A percentile compares a stretch with the other conserved stretches of the same genome.
phyloP scores from a whole-genome alignment of 306 rosid genomes.

The Quercus cerris region DNA sequence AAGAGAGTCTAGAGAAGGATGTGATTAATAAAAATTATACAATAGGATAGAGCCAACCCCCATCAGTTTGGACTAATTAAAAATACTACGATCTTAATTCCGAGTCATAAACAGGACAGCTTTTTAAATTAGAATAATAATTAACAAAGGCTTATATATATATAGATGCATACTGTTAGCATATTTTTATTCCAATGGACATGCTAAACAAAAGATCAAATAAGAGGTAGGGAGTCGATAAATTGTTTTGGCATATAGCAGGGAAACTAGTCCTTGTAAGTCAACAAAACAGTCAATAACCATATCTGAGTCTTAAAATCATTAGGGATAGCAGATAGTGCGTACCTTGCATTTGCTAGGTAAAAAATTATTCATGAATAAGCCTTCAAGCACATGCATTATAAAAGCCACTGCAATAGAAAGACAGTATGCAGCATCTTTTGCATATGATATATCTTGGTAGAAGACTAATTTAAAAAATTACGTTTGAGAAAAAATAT shows the following conservation, averaged over 20 bases:
- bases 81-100: neutral
- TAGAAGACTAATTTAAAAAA: neutral
- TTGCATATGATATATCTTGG: neutral
- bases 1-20: no score
- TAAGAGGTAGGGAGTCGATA: neutral
- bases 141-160: neutral
- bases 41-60: no score
- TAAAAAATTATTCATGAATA: neutral
- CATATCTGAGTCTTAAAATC: neutral
- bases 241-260: neutral
- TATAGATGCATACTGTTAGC: no score
- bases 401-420: neutral
- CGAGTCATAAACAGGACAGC: neutral
- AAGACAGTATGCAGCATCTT: neutral
- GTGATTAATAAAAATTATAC: no score
- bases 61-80: neutral
- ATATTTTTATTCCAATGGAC: no score
- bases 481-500: neutral
- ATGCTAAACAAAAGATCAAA: no score
- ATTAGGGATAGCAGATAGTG: neutral
- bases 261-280: neutral
- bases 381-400: neutral
- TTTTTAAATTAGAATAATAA: neutral
- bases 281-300: no score
- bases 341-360: neutral